Base-by-base conservation (phyloP, 164 flowering plant species). In the Vitis cinerea region DNA sequence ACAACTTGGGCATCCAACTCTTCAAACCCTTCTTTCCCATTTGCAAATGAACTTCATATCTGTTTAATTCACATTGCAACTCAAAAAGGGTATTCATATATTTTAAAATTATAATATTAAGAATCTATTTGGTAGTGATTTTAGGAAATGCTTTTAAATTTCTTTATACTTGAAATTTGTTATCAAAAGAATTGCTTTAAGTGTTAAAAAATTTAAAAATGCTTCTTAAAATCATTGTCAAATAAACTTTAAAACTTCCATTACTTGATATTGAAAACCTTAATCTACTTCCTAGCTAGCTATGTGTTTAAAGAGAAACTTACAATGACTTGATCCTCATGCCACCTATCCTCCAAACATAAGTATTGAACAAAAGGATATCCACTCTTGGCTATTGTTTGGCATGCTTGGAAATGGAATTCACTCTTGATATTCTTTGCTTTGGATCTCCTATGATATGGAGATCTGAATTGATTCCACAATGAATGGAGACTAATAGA, bases 321-420 rank as follows among this genome's bases (percentile, higher is more conserved):
- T 79, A 91, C 99, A 92, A 78, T 59, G 94, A 75, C 60, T 92
- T 96, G 79, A 87, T 82, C 61, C 67, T 86, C 16, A 72, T 66
- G 17, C 94, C 92, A 71, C 85, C 92, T 91, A 88, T 88, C 99
- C 99, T 93, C 99, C 99, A 96, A 71, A 96, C 89, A 49, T 91
- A 93, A 49, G 90, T 90, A 61, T 92, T 89, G 87, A 96, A 96
- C 19, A 87, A 91, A 68, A 96, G 86, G 67, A 90, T 81, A 54
- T 96, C 98, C 3, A 79, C 83, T 61, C 87, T 91, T 1, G 52
- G n/a, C 99, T 98, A 96, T 66, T 88, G 29, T 64, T 82, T 77
- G 58, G 94, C 90, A 74, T 89, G 98, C 71, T 89, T 90, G 12
- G 64, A 62, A n/a, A 96, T 60, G 15, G 97, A 85, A 71, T 93